A percentile compares a stretch with the other conserved stretches of the same genome.
These are phyloP conservation scores for Wickerhamiella hasegawae DNA, from an alignment of 805 yeast genomes.

Conservation along the genomic window DNA sequence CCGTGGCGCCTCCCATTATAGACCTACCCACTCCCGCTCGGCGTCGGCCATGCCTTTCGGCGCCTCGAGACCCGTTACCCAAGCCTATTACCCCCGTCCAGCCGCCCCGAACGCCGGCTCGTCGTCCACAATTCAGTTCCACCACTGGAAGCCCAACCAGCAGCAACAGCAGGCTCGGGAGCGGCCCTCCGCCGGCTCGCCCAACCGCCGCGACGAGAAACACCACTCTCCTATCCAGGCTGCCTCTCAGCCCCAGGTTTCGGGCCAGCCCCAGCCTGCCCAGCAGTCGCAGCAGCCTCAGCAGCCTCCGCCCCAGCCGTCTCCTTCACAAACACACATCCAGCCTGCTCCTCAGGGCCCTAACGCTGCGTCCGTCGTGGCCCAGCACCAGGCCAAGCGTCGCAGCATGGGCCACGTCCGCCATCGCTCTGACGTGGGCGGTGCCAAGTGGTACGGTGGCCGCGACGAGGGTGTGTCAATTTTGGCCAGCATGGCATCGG, in stretches of 20 bases:
- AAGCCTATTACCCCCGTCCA: slow-evolving; percentile 9
- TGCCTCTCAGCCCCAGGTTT: slow-evolving; percentile 2
- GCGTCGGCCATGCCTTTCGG: slow-evolving; percentile 14
- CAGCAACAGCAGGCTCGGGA: slow-evolving; percentile 2
- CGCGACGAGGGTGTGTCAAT: slow-evolving; percentile 15
- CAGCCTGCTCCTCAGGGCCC: slow-evolving; percentile 6
- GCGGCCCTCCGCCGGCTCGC: slow-evolving; percentile 2
- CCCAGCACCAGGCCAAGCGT: slow-evolving; percentile 1
- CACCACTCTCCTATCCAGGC: slow-evolving; percentile 1
- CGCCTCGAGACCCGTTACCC: slow-evolving; percentile 6
- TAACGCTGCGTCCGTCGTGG: slow-evolving; percentile 1
- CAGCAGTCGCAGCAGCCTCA: slow-evolving; percentile 6
- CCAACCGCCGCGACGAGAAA: slow-evolving; percentile 1
- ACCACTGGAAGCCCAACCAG: slow-evolving; percentile 36
- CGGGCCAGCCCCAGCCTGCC: slow-evolving; percentile 3
- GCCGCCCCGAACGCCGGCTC: slow-evolving; percentile 14
- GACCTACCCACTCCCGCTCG: slow-evolving; percentile 11
- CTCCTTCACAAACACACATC: slow-evolving; percentile 3
- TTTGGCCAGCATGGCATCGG: slow-evolving; percentile 15
- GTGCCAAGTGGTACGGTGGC: slow-evolving; percentile 7
- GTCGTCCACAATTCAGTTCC: slow-evolving; percentile 36
- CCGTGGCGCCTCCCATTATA: slow-evolving; percentile 10
- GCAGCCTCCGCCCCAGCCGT: slow-evolving; percentile 1
- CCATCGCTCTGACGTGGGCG: slow-evolving; percentile 7
- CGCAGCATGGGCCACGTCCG: slow-evolving; percentile 5